Percentiles rank a stretch among this genome's conserved stretches.
Evolutionary conservation across 2,329 filamentous ascomycete species (phyloP).

Genomic region (Tympanopsis confertula): DNA sequence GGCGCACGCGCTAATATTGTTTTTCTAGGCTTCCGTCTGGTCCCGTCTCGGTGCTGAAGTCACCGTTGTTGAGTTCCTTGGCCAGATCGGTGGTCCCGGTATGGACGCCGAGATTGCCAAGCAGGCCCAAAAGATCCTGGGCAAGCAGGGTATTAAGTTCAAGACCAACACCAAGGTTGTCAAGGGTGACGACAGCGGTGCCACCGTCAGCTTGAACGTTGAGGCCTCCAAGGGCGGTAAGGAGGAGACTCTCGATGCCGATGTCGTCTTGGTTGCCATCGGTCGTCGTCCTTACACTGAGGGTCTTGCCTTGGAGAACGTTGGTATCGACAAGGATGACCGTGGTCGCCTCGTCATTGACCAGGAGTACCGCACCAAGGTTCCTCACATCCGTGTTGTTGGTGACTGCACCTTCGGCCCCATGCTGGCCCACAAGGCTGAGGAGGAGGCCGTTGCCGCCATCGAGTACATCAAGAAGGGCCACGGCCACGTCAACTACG

Average conservation of each 20-base stretch:
- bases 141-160: slow-evolving; percentile 96
- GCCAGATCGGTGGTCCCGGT: slow-evolving; percentile 91
- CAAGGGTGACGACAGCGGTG: slow-evolving; percentile 68
- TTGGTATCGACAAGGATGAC: slow-evolving; percentile 84
- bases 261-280: slow-evolving; percentile 93
- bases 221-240: slow-evolving; percentile 96
- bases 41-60: slow-evolving; percentile 86
- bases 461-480: slow-evolving; percentile 97
- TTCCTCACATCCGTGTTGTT: slow-evolving; percentile 91
- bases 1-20: slow-evolving; percentile 6
- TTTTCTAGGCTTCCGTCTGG: slow-evolving; percentile 69
- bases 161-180: slow-evolving; percentile 94
- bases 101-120: slow-evolving; percentile 96
- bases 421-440: slow-evolving; percentile 98
- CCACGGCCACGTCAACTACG: slow-evolving; percentile 97
- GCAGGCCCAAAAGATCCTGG: slow-evolving; percentile 78
- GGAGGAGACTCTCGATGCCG: slow-evolving; percentile 79
- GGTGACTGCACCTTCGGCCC: slow-evolving; percentile 94
- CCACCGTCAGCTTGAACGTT: slow-evolving; percentile 69
- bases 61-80: slow-evolving; percentile 91
- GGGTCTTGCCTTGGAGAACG: slow-evolving; percentile 85
- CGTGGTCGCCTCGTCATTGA: slow-evolving; percentile 92
- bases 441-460: slow-evolving; percentile 91
- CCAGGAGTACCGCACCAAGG: slow-evolving; percentile 96
- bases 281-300: slow-evolving; percentile 89